These are phyloP conservation scores for Gossypium davidsonii DNA, from an alignment of 441 rosid species.

Conservation along the genomic window DNA sequence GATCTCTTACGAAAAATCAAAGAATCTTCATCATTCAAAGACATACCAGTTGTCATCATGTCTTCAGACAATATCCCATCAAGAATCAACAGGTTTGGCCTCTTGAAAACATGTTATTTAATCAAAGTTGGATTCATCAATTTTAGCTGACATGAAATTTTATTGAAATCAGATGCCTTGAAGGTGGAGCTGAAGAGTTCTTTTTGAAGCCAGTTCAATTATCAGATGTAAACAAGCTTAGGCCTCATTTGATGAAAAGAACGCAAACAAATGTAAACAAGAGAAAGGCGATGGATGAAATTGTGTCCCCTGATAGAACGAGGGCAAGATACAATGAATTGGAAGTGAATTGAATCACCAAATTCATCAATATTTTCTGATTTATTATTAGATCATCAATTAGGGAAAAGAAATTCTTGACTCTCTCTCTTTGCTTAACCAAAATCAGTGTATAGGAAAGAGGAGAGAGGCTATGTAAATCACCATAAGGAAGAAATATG, in stretches of 20 bases:
- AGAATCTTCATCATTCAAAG: conserved; percentile 48
- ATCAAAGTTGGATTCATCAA: no score
- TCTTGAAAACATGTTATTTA: no score
- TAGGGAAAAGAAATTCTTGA: background rate
- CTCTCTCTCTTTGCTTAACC: background rate
- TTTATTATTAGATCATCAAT: background rate
- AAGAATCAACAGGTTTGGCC: conserved; percentile 35
- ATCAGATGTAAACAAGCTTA: conserved; percentile 60
- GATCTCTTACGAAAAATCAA: conserved; percentile 75
- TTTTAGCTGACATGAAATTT: no score
- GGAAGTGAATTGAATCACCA: conserved; percentile 14
- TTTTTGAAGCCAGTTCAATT: conserved; percentile 60
- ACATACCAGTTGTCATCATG: conserved; percentile 74
- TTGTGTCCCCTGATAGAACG: conserved; percentile 27
- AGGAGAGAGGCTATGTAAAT: no score
- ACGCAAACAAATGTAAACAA: conserved; percentile 17
- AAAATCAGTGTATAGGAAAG: background rate
- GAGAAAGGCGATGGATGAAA: conserved; percentile 33
- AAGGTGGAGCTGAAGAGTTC: conserved; percentile 77
- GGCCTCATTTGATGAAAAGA: conserved; percentile 46
- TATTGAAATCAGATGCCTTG: conserved; percentile 35
- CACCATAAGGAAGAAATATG: no score
- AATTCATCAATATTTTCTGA: background rate
- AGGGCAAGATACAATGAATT: conserved; percentile 28
- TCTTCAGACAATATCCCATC: conserved; percentile 70